phyloP scores from a whole-genome alignment of 2,329 filamentous ascomycete species.

The Aspergillus sp. region DNA sequence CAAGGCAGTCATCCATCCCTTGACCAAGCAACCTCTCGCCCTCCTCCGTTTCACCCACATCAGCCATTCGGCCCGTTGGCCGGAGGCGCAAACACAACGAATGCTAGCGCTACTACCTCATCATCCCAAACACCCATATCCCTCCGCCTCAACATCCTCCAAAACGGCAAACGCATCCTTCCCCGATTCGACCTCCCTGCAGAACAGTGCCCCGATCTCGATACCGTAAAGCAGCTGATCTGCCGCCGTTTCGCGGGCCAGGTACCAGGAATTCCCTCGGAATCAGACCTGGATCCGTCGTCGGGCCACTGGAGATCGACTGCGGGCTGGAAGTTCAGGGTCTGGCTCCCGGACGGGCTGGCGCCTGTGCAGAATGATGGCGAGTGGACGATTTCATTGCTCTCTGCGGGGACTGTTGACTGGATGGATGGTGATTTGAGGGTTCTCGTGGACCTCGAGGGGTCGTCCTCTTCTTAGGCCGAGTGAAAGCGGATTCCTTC shows the following conservation, averaged over 20 bases:
- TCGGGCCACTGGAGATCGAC: slow-evolving; percentile 10
- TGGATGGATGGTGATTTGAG: slow-evolving; percentile 40
- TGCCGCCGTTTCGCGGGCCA: slow-evolving; percentile 23
- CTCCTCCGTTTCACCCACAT: too few relatives aligned
- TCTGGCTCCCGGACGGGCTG: slow-evolving; percentile 36
- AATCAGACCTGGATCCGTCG: slow-evolving; percentile 11
- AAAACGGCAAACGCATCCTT: slow-evolving; percentile 31
- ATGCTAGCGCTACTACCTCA: slow-evolving; percentile 2
- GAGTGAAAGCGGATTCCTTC: too few relatives aligned
- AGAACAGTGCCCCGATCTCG: slow-evolving; percentile 25
- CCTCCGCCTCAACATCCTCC: slow-evolving; percentile 31
- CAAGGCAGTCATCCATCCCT: slow-evolving; percentile 8
- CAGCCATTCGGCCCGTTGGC: too few relatives aligned
- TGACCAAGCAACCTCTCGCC: too few relatives aligned
- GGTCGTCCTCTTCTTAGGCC: too few relatives aligned
- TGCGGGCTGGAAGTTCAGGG: slow-evolving; percentile 26
- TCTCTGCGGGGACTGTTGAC: slow-evolving; percentile 34
- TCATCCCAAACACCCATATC: slow-evolving; percentile 15
- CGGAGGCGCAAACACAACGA: too few relatives aligned
- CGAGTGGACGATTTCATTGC: slow-evolving; percentile 37
- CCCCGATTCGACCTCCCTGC: slow-evolving; percentile 29
- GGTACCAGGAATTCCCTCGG: slow-evolving; percentile 17
- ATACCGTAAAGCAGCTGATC: slow-evolving; percentile 22
- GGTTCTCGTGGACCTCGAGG: slow-evolving; percentile 31
- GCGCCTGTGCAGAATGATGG: slow-evolving; percentile 28